phyloP scores from a whole-genome alignment of 495 filamentous ascomycete species.

The Saxophila tyrrhenica region DNA sequence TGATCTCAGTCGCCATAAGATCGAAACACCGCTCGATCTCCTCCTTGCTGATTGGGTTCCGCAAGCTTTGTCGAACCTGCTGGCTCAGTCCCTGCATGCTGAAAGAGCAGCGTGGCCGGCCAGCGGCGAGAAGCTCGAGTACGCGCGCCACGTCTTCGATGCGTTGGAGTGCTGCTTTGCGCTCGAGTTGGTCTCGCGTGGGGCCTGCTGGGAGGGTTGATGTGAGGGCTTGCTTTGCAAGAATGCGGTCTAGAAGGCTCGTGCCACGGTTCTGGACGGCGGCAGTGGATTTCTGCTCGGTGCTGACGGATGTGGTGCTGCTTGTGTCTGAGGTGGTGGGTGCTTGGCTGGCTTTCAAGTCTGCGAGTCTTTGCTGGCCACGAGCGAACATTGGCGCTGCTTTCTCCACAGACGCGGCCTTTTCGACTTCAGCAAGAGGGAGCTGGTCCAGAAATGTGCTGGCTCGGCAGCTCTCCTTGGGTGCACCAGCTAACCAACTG shows the following conservation, averaged over 20 bases:
- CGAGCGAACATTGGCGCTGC: constrained; percentile 37
- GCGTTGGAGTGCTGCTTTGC: constrained; percentile 48
- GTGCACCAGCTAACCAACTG: constrained; percentile 18
- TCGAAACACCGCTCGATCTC: constrained; percentile 46
- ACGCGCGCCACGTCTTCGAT: constrained; percentile 49
- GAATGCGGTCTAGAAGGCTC: constrained; percentile 50
- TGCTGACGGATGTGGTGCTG: constrained; percentile 22
- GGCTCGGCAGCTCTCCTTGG: constrained; percentile 8
- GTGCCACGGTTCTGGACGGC: constrained; percentile 22
- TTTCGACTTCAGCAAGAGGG: constrained; percentile 42
- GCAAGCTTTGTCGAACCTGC: constrained; percentile 49
- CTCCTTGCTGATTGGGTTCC: constrained; percentile 47
- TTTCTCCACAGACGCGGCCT: constrained; percentile 36
- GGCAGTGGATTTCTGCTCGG: constrained; percentile 19
- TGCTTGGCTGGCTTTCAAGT: constrained; percentile 42
- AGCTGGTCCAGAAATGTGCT: constrained; percentile 41
- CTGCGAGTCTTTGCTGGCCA: constrained; percentile 50
- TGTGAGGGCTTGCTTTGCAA: constrained; percentile 43
- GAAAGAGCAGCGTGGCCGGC: constrained; percentile 38
- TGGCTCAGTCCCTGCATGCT: constrained; percentile 48
- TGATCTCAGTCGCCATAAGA: constrained; percentile 47
- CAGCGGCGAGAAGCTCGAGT: constrained; percentile 40
- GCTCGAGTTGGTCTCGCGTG: constrained; percentile 39
- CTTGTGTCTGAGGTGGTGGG: constrained; percentile 32
- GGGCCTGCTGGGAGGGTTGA: constrained; percentile 31